Conservation (phyloP, 768 basidiomycete species). For the Austroboletus eburneus region DNA sequence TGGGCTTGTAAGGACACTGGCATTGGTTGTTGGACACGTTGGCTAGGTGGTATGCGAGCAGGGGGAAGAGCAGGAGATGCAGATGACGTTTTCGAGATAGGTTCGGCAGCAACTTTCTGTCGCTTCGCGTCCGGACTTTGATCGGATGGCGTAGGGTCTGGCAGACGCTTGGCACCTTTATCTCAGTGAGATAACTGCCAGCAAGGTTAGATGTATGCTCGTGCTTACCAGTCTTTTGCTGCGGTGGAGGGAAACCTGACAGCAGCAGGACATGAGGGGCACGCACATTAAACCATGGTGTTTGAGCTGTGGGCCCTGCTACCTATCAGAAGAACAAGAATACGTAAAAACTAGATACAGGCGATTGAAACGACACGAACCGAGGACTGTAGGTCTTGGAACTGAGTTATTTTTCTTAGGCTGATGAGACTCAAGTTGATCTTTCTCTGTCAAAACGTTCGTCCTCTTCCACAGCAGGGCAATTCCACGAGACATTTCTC, state of each 20-base stretch:
- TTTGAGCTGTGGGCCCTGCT: constrained; percentile 33
- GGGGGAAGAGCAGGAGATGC: constrained; percentile 20
- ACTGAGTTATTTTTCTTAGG: constrained; percentile 42
- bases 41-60: constrained; percentile 20
- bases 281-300: constrained; percentile 56
- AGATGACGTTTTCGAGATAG: constrained; percentile 15
- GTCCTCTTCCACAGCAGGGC: not conserved
- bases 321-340: constrained; percentile 24
- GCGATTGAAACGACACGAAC: constrained; percentile 31
- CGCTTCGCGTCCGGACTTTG: constrained; percentile 46
- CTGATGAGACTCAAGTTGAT: constrained; percentile 54
- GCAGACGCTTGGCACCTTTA: constrained; percentile 41
- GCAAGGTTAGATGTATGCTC: not conserved
- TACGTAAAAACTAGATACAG: not conserved
- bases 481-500: not conserved
- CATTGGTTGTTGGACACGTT: constrained; percentile 17
- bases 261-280: constrained; percentile 44
- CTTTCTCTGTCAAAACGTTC: constrained; percentile 42
- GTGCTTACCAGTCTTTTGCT: constrained; percentile 31
- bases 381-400: constrained; percentile 47
- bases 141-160: constrained; percentile 33
- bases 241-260: constrained; percentile 42
- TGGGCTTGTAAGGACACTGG: constrained; percentile 16
- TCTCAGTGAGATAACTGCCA: constrained; percentile 17
- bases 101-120: constrained; percentile 20